phyloP scores from a whole-genome alignment of 495 filamentous ascomycete genomes.

The Usnea hakonensis region DNA sequence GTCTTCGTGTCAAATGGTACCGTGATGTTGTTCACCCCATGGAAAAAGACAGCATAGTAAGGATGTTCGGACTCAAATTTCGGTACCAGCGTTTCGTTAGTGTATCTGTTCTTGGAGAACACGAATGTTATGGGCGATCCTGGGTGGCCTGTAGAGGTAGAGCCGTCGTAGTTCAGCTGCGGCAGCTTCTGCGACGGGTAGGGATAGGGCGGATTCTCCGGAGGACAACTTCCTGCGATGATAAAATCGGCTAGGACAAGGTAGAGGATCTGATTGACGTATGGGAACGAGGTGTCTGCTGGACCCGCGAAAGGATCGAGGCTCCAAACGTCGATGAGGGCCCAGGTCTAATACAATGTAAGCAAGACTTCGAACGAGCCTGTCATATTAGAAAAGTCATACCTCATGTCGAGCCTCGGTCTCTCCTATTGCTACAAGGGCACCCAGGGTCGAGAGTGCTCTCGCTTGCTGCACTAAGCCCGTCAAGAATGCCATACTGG shows the following conservation, averaged over 20 bases:
- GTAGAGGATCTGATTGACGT: conserved; percentile 11
- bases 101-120: conserved; percentile 2
- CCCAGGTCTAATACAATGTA: conserved; percentile 5
- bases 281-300: conserved; percentile 6
- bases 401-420: conserved; percentile 10
- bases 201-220: conserved; percentile 1
- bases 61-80: not conserved
- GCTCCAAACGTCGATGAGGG: conserved; percentile 7
- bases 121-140: conserved; percentile 11
- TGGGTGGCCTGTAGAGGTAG: conserved; percentile 7
- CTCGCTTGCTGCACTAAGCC: conserved; percentile 7
- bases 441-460: not conserved
- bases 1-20: not conserved
- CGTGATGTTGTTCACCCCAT: conserved; percentile 4
- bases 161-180: conserved; percentile 2
- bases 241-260: not conserved
- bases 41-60: conserved; percentile 10
- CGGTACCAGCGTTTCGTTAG: not conserved
- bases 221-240: conserved; percentile 3
- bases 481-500: conserved; percentile 10
- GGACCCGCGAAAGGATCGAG: conserved; percentile 8
- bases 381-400: not conserved
- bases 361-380: not conserved
- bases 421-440: conserved; percentile 6
- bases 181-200: conserved; percentile 5